A percentile compares a stretch with the other conserved stretches of the same genome.
Evolutionary conservation across 1,284 basidiomycete genomes (phyloP).

Genomic region (Heliocybe sulcata): DNA sequence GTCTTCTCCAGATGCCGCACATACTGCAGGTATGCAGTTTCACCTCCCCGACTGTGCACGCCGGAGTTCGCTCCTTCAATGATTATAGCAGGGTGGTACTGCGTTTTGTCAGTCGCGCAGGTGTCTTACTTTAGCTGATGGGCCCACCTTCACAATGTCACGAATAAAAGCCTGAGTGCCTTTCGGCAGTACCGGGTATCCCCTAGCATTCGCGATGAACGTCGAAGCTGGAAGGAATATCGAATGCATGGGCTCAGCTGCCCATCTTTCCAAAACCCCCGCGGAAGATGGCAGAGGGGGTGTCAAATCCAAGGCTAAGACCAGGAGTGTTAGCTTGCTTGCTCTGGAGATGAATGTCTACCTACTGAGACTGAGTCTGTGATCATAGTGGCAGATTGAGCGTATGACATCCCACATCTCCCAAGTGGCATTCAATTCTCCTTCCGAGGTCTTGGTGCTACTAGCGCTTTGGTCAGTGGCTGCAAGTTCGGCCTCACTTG

Average conservation of each 20-base stretch:
- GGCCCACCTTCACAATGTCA: conserved; percentile 75
- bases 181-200: conserved; percentile 95
- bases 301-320: conserved; percentile 80
- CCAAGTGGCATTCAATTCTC: conserved; percentile 83
- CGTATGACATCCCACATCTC: conserved; percentile 97
- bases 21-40: conserved; percentile 88
- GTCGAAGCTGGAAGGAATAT: conserved; percentile 85
- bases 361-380: conserved; percentile 76
- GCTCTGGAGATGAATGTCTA: conserved; percentile 10
- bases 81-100: conserved; percentile 82
- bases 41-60: conserved; percentile 75
- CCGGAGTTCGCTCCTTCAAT: conserved; percentile 60
- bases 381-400: conserved; percentile 82
- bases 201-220: conserved; percentile 95
- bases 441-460: conserved; percentile 23
- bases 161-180: conserved; percentile 84
- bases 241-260: conserved; percentile 84
- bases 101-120: background rate
- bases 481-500: conserved; percentile 21
- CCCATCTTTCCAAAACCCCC: conserved; percentile 78
- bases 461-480: background rate
- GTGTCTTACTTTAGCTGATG: background rate
- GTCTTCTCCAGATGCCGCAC: conserved; percentile 78
- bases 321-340: background rate
- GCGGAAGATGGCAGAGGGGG: conserved; percentile 77